Conservation (phyloP, 1,139 yeast genomes). For the Keqinozyma sinolaborantium region DNA sequence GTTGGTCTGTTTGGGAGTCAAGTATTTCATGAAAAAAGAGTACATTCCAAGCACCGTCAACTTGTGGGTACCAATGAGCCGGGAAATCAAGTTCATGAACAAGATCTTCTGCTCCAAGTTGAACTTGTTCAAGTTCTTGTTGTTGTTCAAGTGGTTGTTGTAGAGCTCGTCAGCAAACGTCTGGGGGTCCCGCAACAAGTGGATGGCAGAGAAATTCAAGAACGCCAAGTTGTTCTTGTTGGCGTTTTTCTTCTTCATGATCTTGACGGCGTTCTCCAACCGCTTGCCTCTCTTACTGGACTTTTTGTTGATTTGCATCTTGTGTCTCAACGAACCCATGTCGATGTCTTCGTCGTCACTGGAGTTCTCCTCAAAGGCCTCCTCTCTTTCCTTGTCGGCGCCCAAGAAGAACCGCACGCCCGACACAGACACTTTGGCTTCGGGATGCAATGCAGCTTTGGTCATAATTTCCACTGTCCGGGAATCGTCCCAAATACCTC, state of each 20-base stretch:
- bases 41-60: conserved; percentile 85
- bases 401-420: conserved; percentile 91
- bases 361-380: conserved; percentile 66
- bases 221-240: conserved; percentile 61
- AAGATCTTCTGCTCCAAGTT: conserved; percentile 86
- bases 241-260: conserved; percentile 56
- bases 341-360: conserved; percentile 74
- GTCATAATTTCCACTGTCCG: conserved; percentile 96
- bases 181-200: conserved; percentile 91
- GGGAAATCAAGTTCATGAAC: conserved; percentile 79
- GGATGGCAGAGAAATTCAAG: conserved; percentile 91
- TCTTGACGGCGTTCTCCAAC: conserved; percentile 67
- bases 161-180: conserved; percentile 90
- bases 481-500: conserved; percentile 98
- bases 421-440: conserved; percentile 81
- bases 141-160: conserved; percentile 58
- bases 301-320: conserved; percentile 79
- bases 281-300: conserved; percentile 76
- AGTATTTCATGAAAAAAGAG: conserved; percentile 80
- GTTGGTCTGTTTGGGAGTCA: conserved; percentile 90
- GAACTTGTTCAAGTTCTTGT: conserved; percentile 63
- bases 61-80: conserved; percentile 92
- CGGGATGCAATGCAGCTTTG: conserved; percentile 87
- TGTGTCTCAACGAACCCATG: conserved; percentile 69
- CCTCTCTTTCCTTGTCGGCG: conserved; percentile 94